Evolutionary conservation across 2,329 filamentous ascomycete species (phyloP).

Genomic region (Ceratocystis diversiconidia): DNA sequence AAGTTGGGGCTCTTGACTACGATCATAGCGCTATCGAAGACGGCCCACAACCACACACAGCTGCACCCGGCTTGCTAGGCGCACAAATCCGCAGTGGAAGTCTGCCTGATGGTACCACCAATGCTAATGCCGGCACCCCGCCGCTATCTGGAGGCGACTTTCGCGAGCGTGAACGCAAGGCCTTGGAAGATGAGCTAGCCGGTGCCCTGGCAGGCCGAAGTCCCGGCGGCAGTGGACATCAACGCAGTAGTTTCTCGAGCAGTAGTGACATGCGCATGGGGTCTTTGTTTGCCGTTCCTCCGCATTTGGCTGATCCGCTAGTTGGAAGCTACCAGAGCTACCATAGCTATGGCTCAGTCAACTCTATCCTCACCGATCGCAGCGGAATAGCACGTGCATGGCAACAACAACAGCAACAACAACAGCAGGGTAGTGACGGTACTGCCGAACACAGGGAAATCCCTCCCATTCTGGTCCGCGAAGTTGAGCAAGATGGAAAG

Average conservation of each 20-base stretch:
- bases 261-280: slow-evolving; percentile 24
- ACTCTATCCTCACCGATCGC: slow-evolving; percentile 12
- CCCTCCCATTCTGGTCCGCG: slow-evolving; percentile 72
- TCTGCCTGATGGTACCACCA: background rate
- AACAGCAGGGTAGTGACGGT: slow-evolving; percentile 22
- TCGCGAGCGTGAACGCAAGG: slow-evolving; percentile 36
- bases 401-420: slow-evolving; percentile 23
- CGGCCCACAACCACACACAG: slow-evolving; percentile 21
- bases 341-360: slow-evolving; percentile 40
- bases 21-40: slow-evolving; percentile 18
- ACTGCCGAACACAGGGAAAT: slow-evolving; percentile 39
- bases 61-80: slow-evolving; percentile 34
- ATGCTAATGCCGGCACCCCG: background rate
- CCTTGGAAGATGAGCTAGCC: slow-evolving; percentile 28
- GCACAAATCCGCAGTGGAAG: slow-evolving; percentile 34
- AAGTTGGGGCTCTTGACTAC: slow-evolving; percentile 22
- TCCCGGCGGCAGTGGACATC: background rate
- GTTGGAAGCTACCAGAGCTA: slow-evolving; percentile 55
- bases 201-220: slow-evolving; percentile 3
- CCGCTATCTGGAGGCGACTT: slow-evolving; percentile 23
- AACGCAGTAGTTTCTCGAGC: slow-evolving; percentile 16
- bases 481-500: slow-evolving; percentile 76
- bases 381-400: slow-evolving; percentile 17
- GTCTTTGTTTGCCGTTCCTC: slow-evolving; percentile 44
- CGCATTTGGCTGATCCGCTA: slow-evolving; percentile 51